Conservation (phyloP, 2,329 filamentous ascomycete species). For the Fusarium sp. region DNA sequence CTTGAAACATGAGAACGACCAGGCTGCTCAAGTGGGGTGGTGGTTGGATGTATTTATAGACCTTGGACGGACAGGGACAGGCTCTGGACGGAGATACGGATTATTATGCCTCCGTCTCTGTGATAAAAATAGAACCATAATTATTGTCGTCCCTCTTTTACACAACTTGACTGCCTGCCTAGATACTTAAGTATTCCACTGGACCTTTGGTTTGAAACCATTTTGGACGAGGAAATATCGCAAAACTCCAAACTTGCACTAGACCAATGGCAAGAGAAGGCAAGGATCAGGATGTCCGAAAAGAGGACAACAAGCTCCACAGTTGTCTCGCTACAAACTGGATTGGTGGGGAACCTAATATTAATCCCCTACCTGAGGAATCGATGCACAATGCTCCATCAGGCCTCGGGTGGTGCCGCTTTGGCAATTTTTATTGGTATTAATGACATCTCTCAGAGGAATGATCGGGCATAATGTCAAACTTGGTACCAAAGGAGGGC, state of each 20-base stretch:
- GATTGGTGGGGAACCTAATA: neutral
- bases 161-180: neutral
- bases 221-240: neutral
- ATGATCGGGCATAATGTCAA: neutral
- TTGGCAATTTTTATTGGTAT: neutral
- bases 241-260: neutral
- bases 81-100: neutral
- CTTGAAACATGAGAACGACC: neutral
- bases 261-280: neutral
- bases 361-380: neutral
- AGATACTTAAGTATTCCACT: neutral
- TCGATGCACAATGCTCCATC: neutral
- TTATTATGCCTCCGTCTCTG: neutral
- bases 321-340: neutral
- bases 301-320: neutral
- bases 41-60: neutral
- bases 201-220: neutral
- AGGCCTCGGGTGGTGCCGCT: neutral
- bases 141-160: neutral
- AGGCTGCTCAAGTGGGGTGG: neutral
- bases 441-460: neutral
- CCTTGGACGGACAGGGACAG: neutral
- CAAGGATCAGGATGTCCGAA: neutral
- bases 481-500: neutral
- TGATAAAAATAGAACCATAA: neutral